Conservation (phyloP, 257 asterid genomes). For the Nicotiana benthamiana region DNA sequence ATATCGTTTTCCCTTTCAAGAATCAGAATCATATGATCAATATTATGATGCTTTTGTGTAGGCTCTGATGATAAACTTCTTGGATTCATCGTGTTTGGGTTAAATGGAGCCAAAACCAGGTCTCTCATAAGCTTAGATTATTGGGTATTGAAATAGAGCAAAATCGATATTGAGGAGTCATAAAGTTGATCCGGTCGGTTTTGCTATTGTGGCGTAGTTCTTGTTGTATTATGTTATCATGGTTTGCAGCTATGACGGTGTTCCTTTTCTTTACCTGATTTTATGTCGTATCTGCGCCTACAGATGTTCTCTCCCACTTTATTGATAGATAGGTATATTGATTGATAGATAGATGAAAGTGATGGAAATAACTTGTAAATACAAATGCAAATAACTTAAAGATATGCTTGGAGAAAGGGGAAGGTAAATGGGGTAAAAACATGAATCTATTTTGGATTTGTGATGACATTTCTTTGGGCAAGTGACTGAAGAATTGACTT, state of each 20-base stretch:
- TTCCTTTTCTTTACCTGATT: neutral
- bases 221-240: neutral
- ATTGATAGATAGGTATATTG: slow-evolving; percentile 48
- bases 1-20: neutral
- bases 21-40: neutral
- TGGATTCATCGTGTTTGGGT: neutral
- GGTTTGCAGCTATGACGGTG: neutral
- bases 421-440: too few relatives aligned
- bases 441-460: too few relatives aligned
- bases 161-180: neutral
- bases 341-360: too few relatives aligned
- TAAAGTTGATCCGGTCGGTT: neutral
- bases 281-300: neutral
- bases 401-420: too few relatives aligned
- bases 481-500: too few relatives aligned
- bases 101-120: neutral
- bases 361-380: too few relatives aligned
- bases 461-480: too few relatives aligned
- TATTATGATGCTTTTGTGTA: neutral
- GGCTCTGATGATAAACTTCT: too few relatives aligned
- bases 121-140: neutral
- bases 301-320: neutral
- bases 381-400: too few relatives aligned
- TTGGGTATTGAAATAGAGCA: neutral
- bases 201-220: neutral